Base-by-base conservation (phyloP, 148 eudicot species). In the Silene uniflora region DNA sequence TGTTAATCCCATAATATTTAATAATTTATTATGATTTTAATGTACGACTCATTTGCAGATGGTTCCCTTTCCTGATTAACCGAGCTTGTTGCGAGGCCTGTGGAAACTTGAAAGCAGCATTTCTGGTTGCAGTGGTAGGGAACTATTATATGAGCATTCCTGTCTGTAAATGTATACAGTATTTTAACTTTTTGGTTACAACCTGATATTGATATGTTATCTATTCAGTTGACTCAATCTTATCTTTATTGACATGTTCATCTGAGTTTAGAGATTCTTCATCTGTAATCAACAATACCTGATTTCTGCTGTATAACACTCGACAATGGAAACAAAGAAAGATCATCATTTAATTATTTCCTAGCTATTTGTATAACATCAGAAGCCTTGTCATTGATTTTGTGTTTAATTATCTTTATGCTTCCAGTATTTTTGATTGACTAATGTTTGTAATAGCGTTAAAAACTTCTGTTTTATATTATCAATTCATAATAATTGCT, bases 41-140 rank as follows among this genome's bases (percentile, higher is more conserved):
- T 19, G 32, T 42, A 32, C 7, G 19, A 62, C 74, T 78, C 70
- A 60, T 82, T 54, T 64, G 78, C 97, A 94, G 98, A 78, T 91
- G 98, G 97, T 94, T 94, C 71, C 98, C 98, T 62, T 91, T 91
- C 80, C 81, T 94, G 82, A 86, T 80, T 73, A 94, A 84, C 71
- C 84, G 83, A 79, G 97, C 98, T 81, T 94, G 98, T 82, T 94
- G 98, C 80, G 96, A 88, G 83, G 93, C 97, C 60, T 94, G 98
- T 73, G 98, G 92, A 75, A 94, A 94, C 85, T 88, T 94, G 46
- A 91, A 94, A 84, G 98, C 98, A 75, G 98, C 98, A 62, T 94
- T 94, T 89, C 79, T 94, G 77, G 79, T 94, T 80, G 96, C 97
- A 59, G 97, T 94, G 98, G 98, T 94, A 84, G 83, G 95, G 77